A percentile compares a stretch with the other conserved stretches of the same genome.
These are phyloP conservation scores for Fusarium albidum DNA, from an alignment of 2,329 filamentous ascomycete genomes.

Conservation along the genomic window DNA sequence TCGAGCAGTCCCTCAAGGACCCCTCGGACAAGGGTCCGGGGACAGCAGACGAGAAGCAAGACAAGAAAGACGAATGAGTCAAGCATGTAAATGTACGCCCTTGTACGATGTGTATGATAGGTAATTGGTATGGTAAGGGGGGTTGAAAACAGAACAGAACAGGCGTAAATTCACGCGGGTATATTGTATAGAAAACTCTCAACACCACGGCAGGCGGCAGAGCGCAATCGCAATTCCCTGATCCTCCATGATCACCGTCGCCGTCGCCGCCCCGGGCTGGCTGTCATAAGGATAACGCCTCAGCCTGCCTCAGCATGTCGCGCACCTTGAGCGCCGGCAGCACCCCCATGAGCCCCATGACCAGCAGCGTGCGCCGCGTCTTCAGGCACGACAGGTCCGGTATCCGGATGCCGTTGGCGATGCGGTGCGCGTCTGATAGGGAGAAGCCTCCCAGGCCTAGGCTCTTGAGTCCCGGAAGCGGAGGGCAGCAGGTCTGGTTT, in stretches of 20 bases:
- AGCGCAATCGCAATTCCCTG: slow-evolving; percentile 32
- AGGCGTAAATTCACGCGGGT: slow-evolving; percentile 37
- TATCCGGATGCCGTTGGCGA: slow-evolving; percentile 31
- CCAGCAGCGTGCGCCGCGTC: slow-evolving; percentile 41
- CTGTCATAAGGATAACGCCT: slow-evolving; percentile 40
- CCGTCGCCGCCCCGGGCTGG: not conserved
- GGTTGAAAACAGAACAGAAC: slow-evolving; percentile 17
- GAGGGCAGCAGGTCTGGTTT: slow-evolving; percentile 28
- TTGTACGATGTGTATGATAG: slow-evolving; percentile 40
- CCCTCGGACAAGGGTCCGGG: slow-evolving; percentile 35
- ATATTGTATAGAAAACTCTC: slow-evolving; percentile 39
- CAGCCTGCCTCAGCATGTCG: slow-evolving; percentile 25
- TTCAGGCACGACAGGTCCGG: slow-evolving; percentile 39
- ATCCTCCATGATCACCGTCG: slow-evolving; percentile 20
- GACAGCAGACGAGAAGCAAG: slow-evolving; percentile 20
- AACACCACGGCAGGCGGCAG: slow-evolving; percentile 22
- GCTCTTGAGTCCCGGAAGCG: slow-evolving; percentile 25
- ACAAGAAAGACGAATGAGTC: slow-evolving; percentile 36
- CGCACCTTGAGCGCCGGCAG: slow-evolving; percentile 36
- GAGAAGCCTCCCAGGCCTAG: slow-evolving; percentile 35
- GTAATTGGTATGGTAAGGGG: slow-evolving; percentile 20
- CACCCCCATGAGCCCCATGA: slow-evolving; percentile 44
- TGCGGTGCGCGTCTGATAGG: slow-evolving; percentile 25
- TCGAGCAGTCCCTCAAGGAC: slow-evolving; percentile 60
- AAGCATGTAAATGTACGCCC: slow-evolving; percentile 11